Evolutionary conservation across 2,329 filamentous ascomycete species (phyloP).

Genomic region (Penicillium sp.): DNA sequence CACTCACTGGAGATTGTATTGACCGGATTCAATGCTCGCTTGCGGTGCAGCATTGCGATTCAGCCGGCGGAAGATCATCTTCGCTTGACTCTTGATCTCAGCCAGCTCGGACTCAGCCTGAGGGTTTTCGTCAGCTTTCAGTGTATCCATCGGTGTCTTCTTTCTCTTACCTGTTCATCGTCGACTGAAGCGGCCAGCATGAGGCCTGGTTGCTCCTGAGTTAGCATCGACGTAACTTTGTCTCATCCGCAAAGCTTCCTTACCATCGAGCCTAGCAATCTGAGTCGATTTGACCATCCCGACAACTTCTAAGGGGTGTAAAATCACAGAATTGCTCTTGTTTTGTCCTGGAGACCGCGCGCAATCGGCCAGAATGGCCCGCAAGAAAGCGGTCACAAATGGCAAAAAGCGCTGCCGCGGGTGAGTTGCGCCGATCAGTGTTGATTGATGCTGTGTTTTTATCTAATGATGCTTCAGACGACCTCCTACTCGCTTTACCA

Average conservation of each 20-base stretch:
- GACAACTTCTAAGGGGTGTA: slow-evolving; percentile 4
- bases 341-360: slow-evolving; percentile 16
- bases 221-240: slow-evolving; percentile 20
- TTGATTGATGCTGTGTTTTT: neutral
- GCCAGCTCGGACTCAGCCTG: slow-evolving; percentile 70
- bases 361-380: slow-evolving; percentile 32
- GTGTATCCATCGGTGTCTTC: neutral
- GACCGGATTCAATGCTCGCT: slow-evolving; percentile 83
- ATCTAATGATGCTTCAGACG: slow-evolving; percentile 24
- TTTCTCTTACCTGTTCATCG: slow-evolving; percentile 66
- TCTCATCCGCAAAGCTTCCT: slow-evolving; percentile 18
- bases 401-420: slow-evolving; percentile 29
- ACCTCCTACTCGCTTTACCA: slow-evolving; percentile 18
- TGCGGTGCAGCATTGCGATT: slow-evolving; percentile 86
- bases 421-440: slow-evolving; percentile 16
- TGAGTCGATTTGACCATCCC: slow-evolving; percentile 87
- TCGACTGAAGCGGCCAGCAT: slow-evolving; percentile 94
- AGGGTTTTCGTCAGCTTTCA: slow-evolving; percentile 1
- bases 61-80: slow-evolving; percentile 83
- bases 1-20: slow-evolving; percentile 79
- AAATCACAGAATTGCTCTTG: slow-evolving; percentile 12
- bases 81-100: slow-evolving; percentile 87
- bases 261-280: slow-evolving; percentile 90
- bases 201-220: slow-evolving; percentile 60
- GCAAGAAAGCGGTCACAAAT: slow-evolving; percentile 35